Conservation (phyloP, 225 moss, liverwort and hornwort species). For the Climacium dendroides region DNA sequence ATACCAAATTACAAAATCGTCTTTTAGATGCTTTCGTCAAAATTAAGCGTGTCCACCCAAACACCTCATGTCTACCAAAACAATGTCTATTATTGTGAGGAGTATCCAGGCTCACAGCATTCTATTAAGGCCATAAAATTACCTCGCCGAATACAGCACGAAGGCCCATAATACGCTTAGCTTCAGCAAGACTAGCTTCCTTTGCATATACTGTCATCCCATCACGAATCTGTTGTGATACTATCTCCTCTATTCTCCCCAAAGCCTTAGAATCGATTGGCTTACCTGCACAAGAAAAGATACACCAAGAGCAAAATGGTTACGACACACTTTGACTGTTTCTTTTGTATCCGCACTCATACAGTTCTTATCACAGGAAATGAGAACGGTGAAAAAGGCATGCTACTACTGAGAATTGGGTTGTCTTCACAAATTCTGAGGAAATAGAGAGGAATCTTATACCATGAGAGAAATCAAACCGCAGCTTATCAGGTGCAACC, state of each 20-base stretch:
- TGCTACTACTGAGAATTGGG: neutral
- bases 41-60: neutral
- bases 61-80: neutral
- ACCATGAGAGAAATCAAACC: constrained; percentile 64
- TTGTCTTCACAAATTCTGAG: neutral
- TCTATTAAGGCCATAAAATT: neutral
- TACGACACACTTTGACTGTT: neutral
- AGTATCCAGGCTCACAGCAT: neutral
- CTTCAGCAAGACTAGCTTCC: constrained; percentile 57
- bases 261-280: constrained; percentile 42
- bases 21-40: neutral
- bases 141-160: constrained; percentile 57
- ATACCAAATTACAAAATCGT: neutral
- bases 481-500: constrained; percentile 57
- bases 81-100: neutral
- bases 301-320: neutral
- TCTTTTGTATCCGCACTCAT: neutral
- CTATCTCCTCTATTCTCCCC: constrained; percentile 37
- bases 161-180: constrained; percentile 44
- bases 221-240: constrained; percentile 34
- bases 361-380: neutral
- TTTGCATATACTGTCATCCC: constrained; percentile 36
- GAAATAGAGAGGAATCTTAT: neutral
- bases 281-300: constrained; percentile 16
- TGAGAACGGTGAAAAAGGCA: neutral